Evolutionary conservation across 495 filamentous ascomycete species (phyloP), one percentile per base, ranked within the genome.

Genomic region (Xylaria telfairii): DNA sequence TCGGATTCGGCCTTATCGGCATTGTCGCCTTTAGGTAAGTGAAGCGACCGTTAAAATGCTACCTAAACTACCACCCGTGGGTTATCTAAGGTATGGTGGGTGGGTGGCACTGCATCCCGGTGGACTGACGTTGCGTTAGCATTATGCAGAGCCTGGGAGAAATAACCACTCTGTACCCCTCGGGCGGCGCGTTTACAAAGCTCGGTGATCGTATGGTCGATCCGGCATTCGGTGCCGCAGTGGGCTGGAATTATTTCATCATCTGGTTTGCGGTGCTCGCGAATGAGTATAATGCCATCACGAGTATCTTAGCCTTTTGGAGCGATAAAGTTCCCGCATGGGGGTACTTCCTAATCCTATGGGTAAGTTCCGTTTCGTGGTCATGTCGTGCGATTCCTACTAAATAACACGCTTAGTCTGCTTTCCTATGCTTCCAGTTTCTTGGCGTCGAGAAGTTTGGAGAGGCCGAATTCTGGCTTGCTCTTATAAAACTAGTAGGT

Each of bases 221-320:
- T 76, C 89, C 91, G 54, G 90, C 90, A 49, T 88, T 94, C 80
- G 93, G 92, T 44, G 94, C 94, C 71, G 91, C 93, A 46, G 93
- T 97, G 72, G 93, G 93, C 37, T 93, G 91, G 91, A 90, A 92
- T 73, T 93, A 93, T 73, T 89, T 88, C 73, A 86, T 92, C 68
- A 84, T 86, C 69, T 93, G 91, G 91, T 80, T 87, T 71, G 78
- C 83, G 24, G 85, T 89, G 13, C 76, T 90, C 54, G 82, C 86
- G 57, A 87, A 87, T 71, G 88, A 90, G 76, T 84, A 87, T 51
- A 88, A 87, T 17, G 86, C 86, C 66, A 87, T 88, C 24, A 86
- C 85, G 26, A 88, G 86, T 70, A 90, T 90, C 41, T 79, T 91
- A 28, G 79, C 78, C 2, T 90, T 87, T 73, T 92, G 90, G 90